Evolutionary conservation across 108 stramenopile species (phyloP).

Genomic region (Stephanodiscus triporus): DNA sequence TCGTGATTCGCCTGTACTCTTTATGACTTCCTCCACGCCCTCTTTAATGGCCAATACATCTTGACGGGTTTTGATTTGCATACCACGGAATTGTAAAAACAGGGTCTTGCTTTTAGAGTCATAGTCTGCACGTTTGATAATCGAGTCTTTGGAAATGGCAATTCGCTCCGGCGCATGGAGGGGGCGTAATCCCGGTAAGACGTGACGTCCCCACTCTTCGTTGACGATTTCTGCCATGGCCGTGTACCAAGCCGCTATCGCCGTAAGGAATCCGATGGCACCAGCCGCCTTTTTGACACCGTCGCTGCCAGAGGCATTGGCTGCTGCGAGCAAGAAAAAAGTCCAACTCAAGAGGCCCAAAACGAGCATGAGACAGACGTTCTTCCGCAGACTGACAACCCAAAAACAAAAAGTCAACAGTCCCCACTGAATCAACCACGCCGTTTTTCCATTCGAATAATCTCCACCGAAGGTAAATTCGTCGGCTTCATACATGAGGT

Average conservation of each 20-base stretch:
- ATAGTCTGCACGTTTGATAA: slow-evolving; percentile 8
- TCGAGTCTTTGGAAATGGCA: slow-evolving; percentile 14
- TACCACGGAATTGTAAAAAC: slow-evolving; percentile 24
- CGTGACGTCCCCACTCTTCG: slow-evolving; percentile 34
- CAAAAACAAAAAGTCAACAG: slow-evolving; percentile 2
- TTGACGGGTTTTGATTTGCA: slow-evolving; percentile 11
- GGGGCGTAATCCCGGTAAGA: slow-evolving; percentile 23
- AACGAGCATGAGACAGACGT: slow-evolving; percentile 11
- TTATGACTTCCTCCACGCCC: slow-evolving; percentile 15
- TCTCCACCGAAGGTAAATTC: too few relatives aligned
- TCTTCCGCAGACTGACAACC: slow-evolving; percentile 28
- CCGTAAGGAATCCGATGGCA: slow-evolving; percentile 31
- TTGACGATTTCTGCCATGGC: slow-evolving; percentile 37
- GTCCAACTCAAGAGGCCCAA: slow-evolving; percentile 20
- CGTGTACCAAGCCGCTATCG: slow-evolving; percentile 21
- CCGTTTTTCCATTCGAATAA: too few relatives aligned
- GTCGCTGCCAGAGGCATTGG: neutral
- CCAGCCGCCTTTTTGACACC: slow-evolving; percentile 23
- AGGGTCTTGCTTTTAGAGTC: slow-evolving; percentile 13
- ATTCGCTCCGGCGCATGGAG: slow-evolving; percentile 15
- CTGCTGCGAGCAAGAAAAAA: slow-evolving; percentile 21
- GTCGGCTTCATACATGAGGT: too few relatives aligned
- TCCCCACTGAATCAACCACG: too few relatives aligned
- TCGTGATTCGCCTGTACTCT: neutral
- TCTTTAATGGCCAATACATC: slow-evolving; percentile 21